phyloP scores from a whole-genome alignment of 2,329 filamentous ascomycete genomes.

The Metarhizium robertsii region DNA sequence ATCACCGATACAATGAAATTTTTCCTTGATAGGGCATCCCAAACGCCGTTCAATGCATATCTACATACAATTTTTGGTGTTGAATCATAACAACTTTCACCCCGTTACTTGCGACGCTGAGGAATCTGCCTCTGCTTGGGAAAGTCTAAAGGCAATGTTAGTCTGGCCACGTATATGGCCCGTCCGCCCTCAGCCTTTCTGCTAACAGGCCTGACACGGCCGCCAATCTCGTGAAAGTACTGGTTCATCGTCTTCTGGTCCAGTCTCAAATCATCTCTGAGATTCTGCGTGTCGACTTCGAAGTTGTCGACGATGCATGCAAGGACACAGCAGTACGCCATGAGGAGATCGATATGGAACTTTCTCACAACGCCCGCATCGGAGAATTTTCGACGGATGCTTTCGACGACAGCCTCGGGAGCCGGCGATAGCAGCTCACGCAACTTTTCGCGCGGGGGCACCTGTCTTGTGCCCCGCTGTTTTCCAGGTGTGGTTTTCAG shows the following conservation, averaged over 20 bases:
- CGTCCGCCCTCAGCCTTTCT: slow-evolving; percentile 51
- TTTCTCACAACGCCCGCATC: slow-evolving; percentile 56
- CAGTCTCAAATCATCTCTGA: slow-evolving; percentile 63
- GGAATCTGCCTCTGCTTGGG: slow-evolving; percentile 48
- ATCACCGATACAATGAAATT: background rate
- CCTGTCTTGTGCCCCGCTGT: slow-evolving; percentile 34
- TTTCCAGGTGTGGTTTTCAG: slow-evolving; percentile 35
- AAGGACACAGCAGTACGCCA: slow-evolving; percentile 64
- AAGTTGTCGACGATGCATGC: slow-evolving; percentile 65
- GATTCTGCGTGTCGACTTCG: slow-evolving; percentile 58
- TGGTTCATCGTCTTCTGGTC: slow-evolving; percentile 61
- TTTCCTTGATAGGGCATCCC: background rate
- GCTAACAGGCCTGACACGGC: slow-evolving; percentile 50
- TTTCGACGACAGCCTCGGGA: slow-evolving; percentile 54
- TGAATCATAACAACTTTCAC: background rate
- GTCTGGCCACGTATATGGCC: slow-evolving; percentile 48
- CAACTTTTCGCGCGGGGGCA: slow-evolving; percentile 56
- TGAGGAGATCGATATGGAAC: slow-evolving; percentile 61
- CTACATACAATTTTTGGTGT: background rate
- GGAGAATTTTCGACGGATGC: slow-evolving; percentile 61
- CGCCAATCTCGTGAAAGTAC: slow-evolving; percentile 71
- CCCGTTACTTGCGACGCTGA: slow-evolving; percentile 19
- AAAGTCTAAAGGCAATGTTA: slow-evolving; percentile 74
- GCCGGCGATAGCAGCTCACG: slow-evolving; percentile 45
- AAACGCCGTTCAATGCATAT: slow-evolving; percentile 8